A percentile compares a stretch with the other conserved stretches of the same genome.
Evolutionary conservation across 169 alveolate genomes (phyloP).

Genomic region (Besnoitia besnoiti): DNA sequence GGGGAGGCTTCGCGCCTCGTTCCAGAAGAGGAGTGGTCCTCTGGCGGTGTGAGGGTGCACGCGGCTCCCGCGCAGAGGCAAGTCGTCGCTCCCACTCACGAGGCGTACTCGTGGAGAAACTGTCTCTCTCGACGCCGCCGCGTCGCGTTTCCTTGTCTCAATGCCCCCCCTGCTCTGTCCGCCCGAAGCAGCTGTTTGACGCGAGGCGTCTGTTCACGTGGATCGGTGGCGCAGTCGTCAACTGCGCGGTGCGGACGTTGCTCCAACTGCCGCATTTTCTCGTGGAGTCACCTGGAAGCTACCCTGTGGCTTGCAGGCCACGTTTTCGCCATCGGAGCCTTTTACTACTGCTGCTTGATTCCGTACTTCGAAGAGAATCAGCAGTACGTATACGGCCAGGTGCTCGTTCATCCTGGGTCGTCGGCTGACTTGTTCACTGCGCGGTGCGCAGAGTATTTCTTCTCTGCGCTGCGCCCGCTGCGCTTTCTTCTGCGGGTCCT

Average conservation of each 20-base stretch:
- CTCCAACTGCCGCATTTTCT: background rate
- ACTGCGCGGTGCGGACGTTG: background rate
- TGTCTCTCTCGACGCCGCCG: background rate
- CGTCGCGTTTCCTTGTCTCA: background rate
- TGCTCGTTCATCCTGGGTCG: background rate
- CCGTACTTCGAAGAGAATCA: conserved; percentile 17
- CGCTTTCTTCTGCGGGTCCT: background rate
- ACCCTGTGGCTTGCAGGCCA: background rate
- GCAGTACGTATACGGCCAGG: background rate
- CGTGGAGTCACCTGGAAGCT: conserved; percentile 28
- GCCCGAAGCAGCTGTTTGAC: background rate
- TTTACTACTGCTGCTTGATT: conserved; percentile 1
- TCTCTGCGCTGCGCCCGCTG: background rate
- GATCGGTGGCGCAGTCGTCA: background rate
- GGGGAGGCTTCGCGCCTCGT: background rate
- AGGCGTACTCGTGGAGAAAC: background rate
- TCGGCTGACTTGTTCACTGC: background rate
- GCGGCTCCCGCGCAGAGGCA: background rate
- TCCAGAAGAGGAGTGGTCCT: no score
- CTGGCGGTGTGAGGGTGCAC: background rate
- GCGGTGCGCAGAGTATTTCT: background rate
- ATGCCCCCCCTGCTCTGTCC: background rate
- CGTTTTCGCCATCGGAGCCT: background rate
- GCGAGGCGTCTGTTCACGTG: background rate
- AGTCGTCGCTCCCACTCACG: background rate